Evolutionary conservation across 2,329 filamentous ascomycete species (phyloP), one percentile per base, ranked within the genome.

Genomic region (Lecanicillium sp.): DNA sequence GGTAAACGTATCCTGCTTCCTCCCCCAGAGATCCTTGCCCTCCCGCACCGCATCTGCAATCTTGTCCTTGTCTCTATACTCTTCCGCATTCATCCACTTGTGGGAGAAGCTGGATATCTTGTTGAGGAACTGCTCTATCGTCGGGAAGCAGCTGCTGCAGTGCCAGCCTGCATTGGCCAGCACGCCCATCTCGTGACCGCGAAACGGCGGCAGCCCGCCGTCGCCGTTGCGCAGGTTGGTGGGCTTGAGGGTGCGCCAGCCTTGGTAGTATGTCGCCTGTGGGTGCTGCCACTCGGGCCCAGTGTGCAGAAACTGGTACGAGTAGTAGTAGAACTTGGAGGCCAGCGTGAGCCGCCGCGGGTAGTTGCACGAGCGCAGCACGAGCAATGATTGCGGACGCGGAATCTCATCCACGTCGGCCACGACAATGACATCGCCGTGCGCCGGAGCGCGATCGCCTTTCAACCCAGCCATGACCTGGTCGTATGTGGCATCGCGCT

Each of bases 391-490:
- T 36, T 64, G 58, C 1, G 75, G 73, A 3, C 71, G 69, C 5
- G 71, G 64, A 33, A 81, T 69, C 58, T 81, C 77, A 53, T 79
- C 74, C 13, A 79, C 69, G 50, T 80, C 76, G 40, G 74, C 69
- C 3, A 80, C 70, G 39, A 81, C 53, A 18, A 81, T 61, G 18
- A 76, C 72, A 49, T 81, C 77, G 39, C 70, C 70, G 3, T 52
- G 37, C 0, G 57, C 50, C 3, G 75, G 68, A 4, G 62, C 59
- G 32, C 61, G 51, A 2, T 55, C 52, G 36, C 63, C 67, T 1
- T 50, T 43, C 13, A 80, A 60, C 3, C 46, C 52, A 1, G 72
- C 69, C 30, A 81, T 65, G 25, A 74, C 74, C 50, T 77, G 72
- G 11, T 66, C 55, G 42, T 76, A 69, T 64, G 79, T 69, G 19